These are phyloP conservation scores for Eucalyptus shirleyi DNA, from an alignment of 345 rosid genomes.

Conservation along the genomic window DNA sequence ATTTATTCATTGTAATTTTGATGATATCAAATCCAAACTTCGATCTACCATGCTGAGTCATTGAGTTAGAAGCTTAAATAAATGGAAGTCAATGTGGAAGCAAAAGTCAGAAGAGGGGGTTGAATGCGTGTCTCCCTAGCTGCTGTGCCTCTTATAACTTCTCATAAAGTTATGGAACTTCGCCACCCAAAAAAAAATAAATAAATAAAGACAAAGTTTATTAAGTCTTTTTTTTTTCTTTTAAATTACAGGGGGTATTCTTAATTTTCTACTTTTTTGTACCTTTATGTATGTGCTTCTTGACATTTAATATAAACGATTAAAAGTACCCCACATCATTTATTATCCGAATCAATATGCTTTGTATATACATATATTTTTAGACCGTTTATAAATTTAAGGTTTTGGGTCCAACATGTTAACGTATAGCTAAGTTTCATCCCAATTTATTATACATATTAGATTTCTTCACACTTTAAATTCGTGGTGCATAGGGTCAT, in stretches of 20 bases:
- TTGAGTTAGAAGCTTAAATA: not conserved
- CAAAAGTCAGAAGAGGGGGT: slow-evolving; percentile 4
- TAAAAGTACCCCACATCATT: not conserved
- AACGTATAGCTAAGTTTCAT: not conserved
- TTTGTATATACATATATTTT: not conserved
- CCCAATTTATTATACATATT: not conserved
- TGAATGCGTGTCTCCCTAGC: not conserved
- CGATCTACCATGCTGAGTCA: slow-evolving; percentile 5
- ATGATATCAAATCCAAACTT: not conserved
- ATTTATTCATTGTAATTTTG: not conserved
- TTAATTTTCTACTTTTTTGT: not conserved
- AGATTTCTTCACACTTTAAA: not conserved
- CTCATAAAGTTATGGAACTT: not conserved
- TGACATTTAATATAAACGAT: not conserved
- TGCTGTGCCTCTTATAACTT: slow-evolving; percentile 3
- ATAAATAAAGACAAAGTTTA: not conserved
- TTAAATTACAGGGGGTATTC: not conserved
- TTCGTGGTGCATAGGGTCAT: not conserved
- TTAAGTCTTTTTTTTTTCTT: no score
- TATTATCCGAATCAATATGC: not conserved
- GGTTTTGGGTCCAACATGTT: not conserved
- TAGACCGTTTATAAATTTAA: not conserved
- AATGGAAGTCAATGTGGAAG: slow-evolving; percentile 5
- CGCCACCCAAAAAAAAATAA: not conserved
- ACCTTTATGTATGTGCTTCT: not conserved